These are phyloP conservation scores for Penicillium italicum DNA, from an alignment of 2,329 filamentous ascomycete genomes.

Conservation along the genomic window DNA sequence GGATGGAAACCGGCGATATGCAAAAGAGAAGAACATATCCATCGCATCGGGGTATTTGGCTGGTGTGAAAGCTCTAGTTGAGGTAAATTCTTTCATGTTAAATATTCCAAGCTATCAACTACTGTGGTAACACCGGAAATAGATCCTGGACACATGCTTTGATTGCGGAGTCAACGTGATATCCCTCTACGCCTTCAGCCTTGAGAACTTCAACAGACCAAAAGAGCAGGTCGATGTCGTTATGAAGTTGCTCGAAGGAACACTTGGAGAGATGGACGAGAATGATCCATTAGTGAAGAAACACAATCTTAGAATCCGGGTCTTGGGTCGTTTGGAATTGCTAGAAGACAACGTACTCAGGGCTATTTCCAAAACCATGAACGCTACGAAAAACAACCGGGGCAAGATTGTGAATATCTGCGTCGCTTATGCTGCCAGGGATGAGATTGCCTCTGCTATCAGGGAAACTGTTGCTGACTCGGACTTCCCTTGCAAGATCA, in stretches of 20 bases:
- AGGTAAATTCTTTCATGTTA: not conserved
- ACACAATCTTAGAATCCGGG: not conserved
- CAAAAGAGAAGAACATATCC: not conserved
- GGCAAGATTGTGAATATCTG: not conserved
- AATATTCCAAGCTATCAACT: too few species aligned
- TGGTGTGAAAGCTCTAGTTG: not conserved
- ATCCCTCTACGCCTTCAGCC: slow-evolving; percentile 15
- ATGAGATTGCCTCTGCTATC: not conserved
- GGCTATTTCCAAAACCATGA: not conserved
- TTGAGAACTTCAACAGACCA: slow-evolving; percentile 15
- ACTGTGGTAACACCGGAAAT: not conserved
- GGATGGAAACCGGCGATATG: slow-evolving; percentile 17
- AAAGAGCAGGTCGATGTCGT: slow-evolving; percentile 8
- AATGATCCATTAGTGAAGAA: not conserved
- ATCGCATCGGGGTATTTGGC: not conserved
- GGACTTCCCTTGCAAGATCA: not conserved
- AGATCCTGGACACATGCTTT: not conserved
- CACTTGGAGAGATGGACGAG: not conserved
- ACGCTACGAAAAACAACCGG: not conserved
- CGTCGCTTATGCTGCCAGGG: not conserved
- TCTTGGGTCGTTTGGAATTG: not conserved
- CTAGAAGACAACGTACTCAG: not conserved
- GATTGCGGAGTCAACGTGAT: not conserved
- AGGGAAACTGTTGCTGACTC: not conserved
- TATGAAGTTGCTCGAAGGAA: not conserved